Conservation (phyloP, 768 basidiomycete genomes). For the Pleurotus giganteus region DNA sequence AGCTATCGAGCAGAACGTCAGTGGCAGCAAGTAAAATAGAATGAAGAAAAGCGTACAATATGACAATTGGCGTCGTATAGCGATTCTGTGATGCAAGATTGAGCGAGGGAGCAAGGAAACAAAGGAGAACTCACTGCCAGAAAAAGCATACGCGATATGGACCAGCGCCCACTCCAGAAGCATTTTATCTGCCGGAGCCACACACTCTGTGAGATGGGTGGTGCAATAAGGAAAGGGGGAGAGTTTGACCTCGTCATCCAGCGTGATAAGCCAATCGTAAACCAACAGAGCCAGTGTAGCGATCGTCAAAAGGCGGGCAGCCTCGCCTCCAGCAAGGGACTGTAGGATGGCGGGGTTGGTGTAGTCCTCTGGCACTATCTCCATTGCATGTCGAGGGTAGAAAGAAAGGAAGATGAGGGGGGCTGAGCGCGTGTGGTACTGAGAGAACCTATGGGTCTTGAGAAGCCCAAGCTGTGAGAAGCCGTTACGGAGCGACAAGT, state of each 20-base stretch:
- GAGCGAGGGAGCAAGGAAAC: background rate
- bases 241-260: constrained; percentile 33
- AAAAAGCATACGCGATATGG: constrained; percentile 33
- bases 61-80: constrained; percentile 25
- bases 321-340: constrained; percentile 7
- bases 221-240: background rate
- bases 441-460: background rate
- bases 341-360: background rate
- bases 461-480: background rate
- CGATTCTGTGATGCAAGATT: constrained; percentile 25
- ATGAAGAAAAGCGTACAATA: constrained; percentile 17
- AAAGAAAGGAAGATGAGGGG: background rate
- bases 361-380: background rate
- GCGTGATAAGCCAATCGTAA: constrained; percentile 33
- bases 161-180: constrained; percentile 39
- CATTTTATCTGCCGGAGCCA: constrained; percentile 26
- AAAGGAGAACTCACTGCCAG: constrained; percentile 27
- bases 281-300: constrained; percentile 9
- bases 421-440: background rate
- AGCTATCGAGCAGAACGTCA: constrained; percentile 12
- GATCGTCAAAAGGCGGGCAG: constrained; percentile 9
- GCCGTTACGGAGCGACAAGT: background rate
- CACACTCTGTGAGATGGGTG: background rate
- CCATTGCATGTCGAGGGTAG: constrained; percentile 5
- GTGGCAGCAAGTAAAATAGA: background rate